phyloP scores from a whole-genome alignment of 805 yeast genomes.

The Ogataea henricii region DNA sequence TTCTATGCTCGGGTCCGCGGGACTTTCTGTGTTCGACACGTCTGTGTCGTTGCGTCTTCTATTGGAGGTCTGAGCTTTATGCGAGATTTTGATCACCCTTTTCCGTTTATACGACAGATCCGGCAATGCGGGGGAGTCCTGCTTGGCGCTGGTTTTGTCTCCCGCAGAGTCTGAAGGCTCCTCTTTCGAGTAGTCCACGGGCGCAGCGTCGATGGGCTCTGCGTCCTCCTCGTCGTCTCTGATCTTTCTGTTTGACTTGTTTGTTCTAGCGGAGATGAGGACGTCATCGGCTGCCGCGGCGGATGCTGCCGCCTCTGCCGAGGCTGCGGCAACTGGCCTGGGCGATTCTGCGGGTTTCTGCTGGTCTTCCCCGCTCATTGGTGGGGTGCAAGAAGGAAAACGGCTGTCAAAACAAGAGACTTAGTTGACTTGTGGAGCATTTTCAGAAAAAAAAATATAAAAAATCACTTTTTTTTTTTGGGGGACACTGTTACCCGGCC shows the following conservation, averaged over 20 bases:
- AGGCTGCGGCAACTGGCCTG: background rate
- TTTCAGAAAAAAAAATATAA: too few relatives aligned
- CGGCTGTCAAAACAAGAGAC: too few relatives aligned
- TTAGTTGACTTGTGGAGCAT: too few relatives aligned
- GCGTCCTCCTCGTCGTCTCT: slow-evolving; percentile 17
- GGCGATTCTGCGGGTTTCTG: background rate
- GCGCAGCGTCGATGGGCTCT: slow-evolving; percentile 24
- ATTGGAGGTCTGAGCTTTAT: slow-evolving; percentile 12
- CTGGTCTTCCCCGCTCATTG: background rate
- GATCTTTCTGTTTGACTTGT: slow-evolving; percentile 4
- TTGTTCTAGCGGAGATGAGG: slow-evolving; percentile 8
- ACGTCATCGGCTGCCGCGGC: slow-evolving; percentile 1
- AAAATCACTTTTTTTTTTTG: too few relatives aligned
- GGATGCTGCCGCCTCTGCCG: too few relatives aligned
- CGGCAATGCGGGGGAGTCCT: slow-evolving; percentile 2
- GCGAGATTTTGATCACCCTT: slow-evolving; percentile 24
- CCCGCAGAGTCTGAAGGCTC: background rate
- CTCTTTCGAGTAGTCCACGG: slow-evolving; percentile 7
- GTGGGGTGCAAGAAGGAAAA: too few relatives aligned
- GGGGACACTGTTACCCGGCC: too few relatives aligned
- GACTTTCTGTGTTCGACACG: background rate
- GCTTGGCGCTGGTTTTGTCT: background rate
- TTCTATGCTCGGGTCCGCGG: background rate
- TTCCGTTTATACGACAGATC: slow-evolving; percentile 20
- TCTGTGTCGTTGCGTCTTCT: slow-evolving; percentile 13